Evolutionary conservation across 176 grass and related monocot genomes (phyloP).

Genomic region (Aegilops sharonensis): DNA sequence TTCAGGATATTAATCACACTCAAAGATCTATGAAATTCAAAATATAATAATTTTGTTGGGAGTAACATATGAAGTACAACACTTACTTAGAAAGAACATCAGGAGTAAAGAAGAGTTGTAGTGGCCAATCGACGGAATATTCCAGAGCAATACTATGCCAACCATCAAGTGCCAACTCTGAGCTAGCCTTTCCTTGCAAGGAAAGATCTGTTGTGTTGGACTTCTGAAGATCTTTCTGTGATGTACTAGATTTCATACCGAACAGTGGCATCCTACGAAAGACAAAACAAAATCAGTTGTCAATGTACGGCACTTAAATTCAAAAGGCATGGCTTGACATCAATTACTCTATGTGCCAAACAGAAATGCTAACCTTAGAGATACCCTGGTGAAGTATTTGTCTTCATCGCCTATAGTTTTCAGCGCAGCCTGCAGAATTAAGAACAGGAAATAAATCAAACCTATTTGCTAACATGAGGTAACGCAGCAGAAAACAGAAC

Average conservation of each 20-base stretch:
- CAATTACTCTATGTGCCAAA: constrained; percentile 16
- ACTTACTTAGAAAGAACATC: constrained; percentile 95
- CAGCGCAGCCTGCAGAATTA: constrained; percentile 76
- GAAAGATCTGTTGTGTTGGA: constrained; percentile 48
- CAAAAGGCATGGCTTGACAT: constrained; percentile 11
- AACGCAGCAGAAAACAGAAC: background rate
- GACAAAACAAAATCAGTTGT: constrained; percentile 15
- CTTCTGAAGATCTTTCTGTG: constrained; percentile 66
- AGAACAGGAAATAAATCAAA: constrained; percentile 19
- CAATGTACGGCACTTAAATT: constrained; percentile 6
- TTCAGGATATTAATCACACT: background rate
- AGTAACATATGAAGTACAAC: constrained; percentile 14
- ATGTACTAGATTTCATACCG: constrained; percentile 58
- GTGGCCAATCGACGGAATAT: constrained; percentile 91
- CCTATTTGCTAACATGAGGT: constrained; percentile 4
- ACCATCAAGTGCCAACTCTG: constrained; percentile 81
- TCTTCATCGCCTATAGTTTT: constrained; percentile 96
- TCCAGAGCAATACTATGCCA: constrained; percentile 92
- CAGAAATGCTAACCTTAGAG: constrained; percentile 59
- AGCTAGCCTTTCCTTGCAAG: constrained; percentile 55
- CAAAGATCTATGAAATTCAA: background rate
- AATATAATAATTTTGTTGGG: background rate
- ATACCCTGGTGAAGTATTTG: constrained; percentile 89
- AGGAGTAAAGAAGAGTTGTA: constrained; percentile 97
- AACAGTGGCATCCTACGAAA: constrained; percentile 73